Percentiles rank a stretch among this genome's conserved stretches.
Evolutionary conservation across 1,139 yeast genomes (phyloP).

Genomic region (Hansenula sp.): DNA sequence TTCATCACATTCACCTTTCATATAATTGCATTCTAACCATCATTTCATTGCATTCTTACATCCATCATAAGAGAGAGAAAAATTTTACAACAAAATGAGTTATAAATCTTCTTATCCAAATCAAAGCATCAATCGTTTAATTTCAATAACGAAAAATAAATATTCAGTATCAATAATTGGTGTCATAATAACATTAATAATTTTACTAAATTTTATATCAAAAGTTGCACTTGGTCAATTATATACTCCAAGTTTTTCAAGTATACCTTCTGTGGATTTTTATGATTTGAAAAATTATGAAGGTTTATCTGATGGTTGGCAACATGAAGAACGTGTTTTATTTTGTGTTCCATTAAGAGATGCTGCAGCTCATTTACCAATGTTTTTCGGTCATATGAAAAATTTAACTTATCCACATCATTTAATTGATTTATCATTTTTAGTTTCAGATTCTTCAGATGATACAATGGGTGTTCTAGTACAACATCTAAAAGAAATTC

Average conservation of each 20-base stretch:
- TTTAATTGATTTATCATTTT: conserved; percentile 58
- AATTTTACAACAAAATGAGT: background rate
- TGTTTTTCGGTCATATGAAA: conserved; percentile 58
- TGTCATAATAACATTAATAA: conserved; percentile 7
- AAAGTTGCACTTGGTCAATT: conserved; percentile 9
- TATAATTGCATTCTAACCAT: too few species aligned
- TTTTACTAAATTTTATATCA: conserved; percentile 12
- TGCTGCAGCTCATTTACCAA: conserved; percentile 62
- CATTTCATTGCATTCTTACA: too few species aligned
- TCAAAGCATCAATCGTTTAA: background rate
- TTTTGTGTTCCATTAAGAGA: conserved; percentile 69
- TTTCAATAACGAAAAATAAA: background rate
- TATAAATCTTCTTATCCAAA: background rate
- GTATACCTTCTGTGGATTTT: conserved; percentile 36
- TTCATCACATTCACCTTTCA: too few species aligned
- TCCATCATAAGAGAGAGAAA: too few species aligned
- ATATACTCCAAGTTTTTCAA: conserved; percentile 28
- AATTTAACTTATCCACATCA: conserved; percentile 64
- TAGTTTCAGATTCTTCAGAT: conserved; percentile 59
- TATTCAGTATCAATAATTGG: conserved; percentile 10
- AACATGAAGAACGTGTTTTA: conserved; percentile 50
- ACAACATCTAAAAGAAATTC: conserved; percentile 40
- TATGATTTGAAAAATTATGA: conserved; percentile 49
- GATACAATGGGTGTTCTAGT: conserved; percentile 49
- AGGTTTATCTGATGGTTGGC: conserved; percentile 55